A percentile compares a stretch with the other conserved stretches of the same genome.
Evolutionary conservation across 1,139 yeast species (phyloP).

Genomic region (Debaryomyces fabryi): DNA sequence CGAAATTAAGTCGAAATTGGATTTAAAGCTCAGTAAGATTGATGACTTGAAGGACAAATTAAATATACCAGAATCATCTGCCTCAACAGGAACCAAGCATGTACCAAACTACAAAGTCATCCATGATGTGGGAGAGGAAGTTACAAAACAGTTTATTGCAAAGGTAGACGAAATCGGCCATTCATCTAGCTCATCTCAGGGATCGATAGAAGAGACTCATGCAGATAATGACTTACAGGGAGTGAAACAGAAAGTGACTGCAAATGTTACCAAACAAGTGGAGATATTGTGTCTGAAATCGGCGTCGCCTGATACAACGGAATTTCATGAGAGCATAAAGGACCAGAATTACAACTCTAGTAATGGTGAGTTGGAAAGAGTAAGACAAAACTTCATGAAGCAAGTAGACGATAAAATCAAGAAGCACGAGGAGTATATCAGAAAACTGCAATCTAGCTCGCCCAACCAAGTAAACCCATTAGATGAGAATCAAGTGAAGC

Average conservation of each 20-base stretch:
- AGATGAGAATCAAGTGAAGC: neutral
- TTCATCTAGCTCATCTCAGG: conserved; percentile 17
- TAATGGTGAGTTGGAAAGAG: conserved; percentile 20
- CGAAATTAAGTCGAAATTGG: conserved; percentile 2
- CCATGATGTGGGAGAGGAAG: conserved; percentile 28
- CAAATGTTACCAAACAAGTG: conserved; percentile 26
- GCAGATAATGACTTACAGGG: conserved; percentile 18
- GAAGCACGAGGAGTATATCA: conserved; percentile 16
- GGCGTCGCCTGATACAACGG: conserved; percentile 14
- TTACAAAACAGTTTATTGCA: conserved; percentile 26
- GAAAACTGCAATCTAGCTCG: conserved; percentile 6
- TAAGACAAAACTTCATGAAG: conserved; percentile 23
- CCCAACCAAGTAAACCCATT: neutral
- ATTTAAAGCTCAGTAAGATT: conserved; percentile 3
- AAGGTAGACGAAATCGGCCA: conserved; percentile 27
- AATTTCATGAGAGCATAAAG: conserved; percentile 7
- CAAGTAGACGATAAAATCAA: conserved; percentile 26
- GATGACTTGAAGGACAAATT: conserved; percentile 5
- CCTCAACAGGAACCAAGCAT: neutral
- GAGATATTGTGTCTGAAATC: conserved; percentile 22
- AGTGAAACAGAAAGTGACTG: conserved; percentile 25
- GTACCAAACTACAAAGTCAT: conserved; percentile 20
- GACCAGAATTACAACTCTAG: conserved; percentile 7
- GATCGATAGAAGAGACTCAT: conserved; percentile 13
- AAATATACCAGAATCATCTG: neutral